Base-by-base conservation (phyloP, 179 eudicot species). In the Carnegiea gigantea region DNA sequence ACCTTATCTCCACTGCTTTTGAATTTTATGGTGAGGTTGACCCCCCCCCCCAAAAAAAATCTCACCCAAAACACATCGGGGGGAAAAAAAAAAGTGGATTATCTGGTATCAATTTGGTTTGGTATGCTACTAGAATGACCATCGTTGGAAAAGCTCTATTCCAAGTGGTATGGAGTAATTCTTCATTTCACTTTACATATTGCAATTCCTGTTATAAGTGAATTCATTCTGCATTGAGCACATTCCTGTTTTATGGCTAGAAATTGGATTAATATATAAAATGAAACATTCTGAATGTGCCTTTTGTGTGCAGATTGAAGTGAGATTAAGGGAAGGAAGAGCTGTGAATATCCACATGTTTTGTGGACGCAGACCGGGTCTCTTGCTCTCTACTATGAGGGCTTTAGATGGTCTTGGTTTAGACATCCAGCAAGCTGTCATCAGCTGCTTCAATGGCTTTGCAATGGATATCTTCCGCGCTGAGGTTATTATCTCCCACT, bases 401-500 rank as follows among this genome's bases (percentile, higher is more conserved):
- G 93, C 97, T 83, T 77, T 94, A 64, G 98, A 94, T 79, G 85
- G 73, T 78, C 91, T 92, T 71, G 98, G 97, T 79, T 83, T 94
- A 75, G 93, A 93, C 82, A 88, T 94, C 86, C 95, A 93, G 80
- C 93, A 93, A 85, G 95, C 93, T 80, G 97, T 92, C 83, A 90
- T 90, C 72, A 94, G 94, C 86, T 90, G 95, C 85, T 94, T 93
- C 89, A 88, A 92, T 85, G 97, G 94, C 72, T 93, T 94, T 85
- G 92, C 93, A 48, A 73, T 94, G 89, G 93, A 94, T 87, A 91
- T 92, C 62, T 93, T 88, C 82, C 86, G 91, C 48, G 93, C 95
- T 1, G 95, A 92, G 97, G 97, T 94, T 10, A 26, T 28, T 28
- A 67, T 67, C 72, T 67, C 72, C 40, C 17, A 11, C 72, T 28